phyloP scores from a whole-genome alignment of 345 rosid genomes.

The Heritiera littoralis region DNA sequence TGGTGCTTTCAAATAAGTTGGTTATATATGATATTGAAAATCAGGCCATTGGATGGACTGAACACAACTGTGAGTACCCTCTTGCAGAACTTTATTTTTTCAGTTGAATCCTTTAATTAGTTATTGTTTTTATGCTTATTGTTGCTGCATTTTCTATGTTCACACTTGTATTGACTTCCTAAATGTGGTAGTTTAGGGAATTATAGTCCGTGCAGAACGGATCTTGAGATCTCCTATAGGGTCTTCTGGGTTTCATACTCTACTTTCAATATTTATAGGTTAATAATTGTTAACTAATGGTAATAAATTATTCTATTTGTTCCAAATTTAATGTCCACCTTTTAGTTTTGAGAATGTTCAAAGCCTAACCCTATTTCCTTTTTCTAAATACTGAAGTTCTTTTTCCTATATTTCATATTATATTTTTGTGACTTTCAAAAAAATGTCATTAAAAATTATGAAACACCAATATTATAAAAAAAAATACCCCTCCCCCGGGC shows the following conservation, averaged over 20 bases:
- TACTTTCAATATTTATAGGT: background rate
- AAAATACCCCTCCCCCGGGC: no score
- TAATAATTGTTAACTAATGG: background rate
- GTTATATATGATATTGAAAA: constrained; percentile 76
- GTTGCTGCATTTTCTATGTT: background rate
- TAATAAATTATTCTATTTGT: background rate
- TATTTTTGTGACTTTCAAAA: background rate
- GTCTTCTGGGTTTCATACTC: background rate
- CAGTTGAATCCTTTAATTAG: background rate
- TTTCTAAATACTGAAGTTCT: background rate
- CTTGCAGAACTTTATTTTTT: background rate
- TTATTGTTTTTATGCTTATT: background rate
- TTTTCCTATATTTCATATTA: background rate
- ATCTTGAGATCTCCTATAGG: background rate
- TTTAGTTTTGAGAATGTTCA: constrained; percentile 6
- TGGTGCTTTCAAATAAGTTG: constrained; percentile 81
- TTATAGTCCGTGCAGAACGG: background rate
- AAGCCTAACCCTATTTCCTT: background rate
- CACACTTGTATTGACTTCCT: background rate
- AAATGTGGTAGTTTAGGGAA: background rate
- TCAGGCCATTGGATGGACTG: constrained; percentile 81
- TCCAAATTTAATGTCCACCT: background rate
- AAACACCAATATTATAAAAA: background rate
- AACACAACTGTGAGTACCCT: constrained; percentile 73
- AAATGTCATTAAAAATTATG: background rate